phyloP scores from a whole-genome alignment of 768 basidiomycete species.

The Pleurotus salmoneostramineus region DNA sequence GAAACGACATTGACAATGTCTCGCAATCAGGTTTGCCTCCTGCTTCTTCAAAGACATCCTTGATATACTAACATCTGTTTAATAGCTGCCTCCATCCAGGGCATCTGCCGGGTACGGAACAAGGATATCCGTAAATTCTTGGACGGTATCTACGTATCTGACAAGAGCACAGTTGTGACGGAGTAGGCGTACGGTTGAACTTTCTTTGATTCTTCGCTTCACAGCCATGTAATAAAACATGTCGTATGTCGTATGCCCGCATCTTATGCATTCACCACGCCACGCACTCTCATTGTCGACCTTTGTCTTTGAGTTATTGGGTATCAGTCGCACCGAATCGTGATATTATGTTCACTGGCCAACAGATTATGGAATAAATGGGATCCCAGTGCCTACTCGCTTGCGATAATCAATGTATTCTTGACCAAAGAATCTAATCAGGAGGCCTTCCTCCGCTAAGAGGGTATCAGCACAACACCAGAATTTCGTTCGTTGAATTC shows the following conservation, averaged over 20 bases:
- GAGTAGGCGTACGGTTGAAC: constrained; percentile 27
- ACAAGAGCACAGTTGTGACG: constrained; percentile 59
- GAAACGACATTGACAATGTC: constrained; percentile 95
- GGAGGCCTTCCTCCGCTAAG: constrained; percentile 75
- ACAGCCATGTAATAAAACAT: not conserved
- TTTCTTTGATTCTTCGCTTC: not conserved
- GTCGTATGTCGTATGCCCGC: not conserved
- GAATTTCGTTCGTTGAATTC: not conserved
- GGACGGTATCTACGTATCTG: constrained; percentile 90
- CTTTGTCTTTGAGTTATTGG: not conserved
- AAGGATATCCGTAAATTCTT: constrained; percentile 99
- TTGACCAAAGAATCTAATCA: constrained; percentile 87
- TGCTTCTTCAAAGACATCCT: not conserved
- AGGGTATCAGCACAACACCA: not conserved
- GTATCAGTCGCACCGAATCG: not conserved
- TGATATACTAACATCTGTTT: constrained; percentile 3
- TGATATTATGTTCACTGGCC: not conserved
- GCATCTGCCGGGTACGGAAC: constrained; percentile 94
- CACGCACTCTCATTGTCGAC: not conserved
- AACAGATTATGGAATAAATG: constrained; percentile 63
- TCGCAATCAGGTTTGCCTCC: constrained; percentile 79
- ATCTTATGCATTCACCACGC: not conserved
- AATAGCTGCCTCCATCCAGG: constrained; percentile 92
- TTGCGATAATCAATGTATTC: constrained; percentile 77
- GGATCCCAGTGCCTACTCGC: constrained; percentile 82